Base-by-base conservation (phyloP, 2,329 filamentous ascomycete species). In the Colletotrichum viniferum region DNA sequence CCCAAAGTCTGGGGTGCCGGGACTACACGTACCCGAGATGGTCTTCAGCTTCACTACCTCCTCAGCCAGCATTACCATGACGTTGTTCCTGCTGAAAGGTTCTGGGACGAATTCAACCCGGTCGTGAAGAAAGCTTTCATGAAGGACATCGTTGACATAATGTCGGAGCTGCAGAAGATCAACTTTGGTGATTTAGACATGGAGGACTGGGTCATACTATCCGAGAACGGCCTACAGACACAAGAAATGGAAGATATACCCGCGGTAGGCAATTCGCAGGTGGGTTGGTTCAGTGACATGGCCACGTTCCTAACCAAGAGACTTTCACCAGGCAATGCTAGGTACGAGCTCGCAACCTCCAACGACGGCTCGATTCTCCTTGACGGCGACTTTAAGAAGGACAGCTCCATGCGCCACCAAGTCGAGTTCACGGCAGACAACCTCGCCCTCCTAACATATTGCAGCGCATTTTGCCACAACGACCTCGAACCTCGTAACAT, bases 401-500 rank as follows among this genome's bases (percentile, higher is more conserved):
- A 21, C 26, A 21, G 13, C 8, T 21, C 58, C 5, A 5, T 30
- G 2, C 38, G 8, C 5, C 14, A 16, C 4, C 5, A 18, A 4
- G 36, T 73, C 18, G n/a, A 30, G 21, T 76, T 76, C 58, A 38
- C 69, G 2, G 34, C 36, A 2, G 58, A 71, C 3, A 26, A 76
- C 34, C 63, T 76, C 10, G 34, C 38, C 1, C 6, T 64, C 12
- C 56, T 76, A 1, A n/a, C 16, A 7, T 7, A 69, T 1, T 32
- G 14, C 30, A 30, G 52, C 9, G 63, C n/a, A 3, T 13, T 76
- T 13, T 73, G 73, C 7, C 73, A 76, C 36, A 73, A 76, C 43
- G 36, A 73, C 32, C n/a, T 76, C 14, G 69, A 76, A 7, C 69
- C 73, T 24, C 43, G 26, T 7, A 73, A 76, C 8, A 58, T 76